Evolutionary conservation across 1,139 yeast genomes (phyloP), one percentile per base, ranked within the genome.

Genomic region (Eremothecium gossypii): DNA sequence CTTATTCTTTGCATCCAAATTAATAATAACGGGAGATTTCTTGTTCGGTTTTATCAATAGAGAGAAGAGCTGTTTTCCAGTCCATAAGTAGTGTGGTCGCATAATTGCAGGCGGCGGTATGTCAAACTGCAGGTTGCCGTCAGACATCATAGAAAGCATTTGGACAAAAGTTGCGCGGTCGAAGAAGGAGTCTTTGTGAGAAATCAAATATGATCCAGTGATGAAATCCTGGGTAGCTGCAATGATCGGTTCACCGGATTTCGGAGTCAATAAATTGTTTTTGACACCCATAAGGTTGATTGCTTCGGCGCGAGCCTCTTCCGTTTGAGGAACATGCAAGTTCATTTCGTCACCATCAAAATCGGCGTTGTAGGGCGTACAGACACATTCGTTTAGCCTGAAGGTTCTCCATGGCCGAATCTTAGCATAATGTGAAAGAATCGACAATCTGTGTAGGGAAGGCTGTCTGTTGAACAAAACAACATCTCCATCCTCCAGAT

Each of bases 301-400:
- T 12, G 98, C 98, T 65, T 93, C 98, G 0, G 98, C 95, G 53
- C 98, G 73, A 1, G 98, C 98, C 65, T 93, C 99, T 65, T 93
- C 98, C 0, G 98, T 91, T 66, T 93, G 99, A 2, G 98, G 98
- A 36, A 93, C 98, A 60, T 93, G 99, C 60, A 93, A 71, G 64
- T 93, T 93, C 99, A 93, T 93, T 66, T 93, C 99, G 66, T 93
- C 99, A 64, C 99, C 99, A 65, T 93, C 99, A 60, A 93, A 93
- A 75, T 93, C 99, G 34, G 99, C 99, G 64, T 93, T 93, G 67
- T 91, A 93, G 1, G 98, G 98, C 0, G 98, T 91, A 70, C 99
- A 93, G 11, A 91, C 98, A 82, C 99, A 93, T 65, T 93, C 99
- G 60, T 93, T 93, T 54, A 93, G 74, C 53, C 99, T 73, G 68